Percentiles rank a stretch among this genome's conserved stretches.
Evolutionary conservation across 306 rosid genomes (phyloP).

Genomic region (Vigna reflexopilosa): DNA sequence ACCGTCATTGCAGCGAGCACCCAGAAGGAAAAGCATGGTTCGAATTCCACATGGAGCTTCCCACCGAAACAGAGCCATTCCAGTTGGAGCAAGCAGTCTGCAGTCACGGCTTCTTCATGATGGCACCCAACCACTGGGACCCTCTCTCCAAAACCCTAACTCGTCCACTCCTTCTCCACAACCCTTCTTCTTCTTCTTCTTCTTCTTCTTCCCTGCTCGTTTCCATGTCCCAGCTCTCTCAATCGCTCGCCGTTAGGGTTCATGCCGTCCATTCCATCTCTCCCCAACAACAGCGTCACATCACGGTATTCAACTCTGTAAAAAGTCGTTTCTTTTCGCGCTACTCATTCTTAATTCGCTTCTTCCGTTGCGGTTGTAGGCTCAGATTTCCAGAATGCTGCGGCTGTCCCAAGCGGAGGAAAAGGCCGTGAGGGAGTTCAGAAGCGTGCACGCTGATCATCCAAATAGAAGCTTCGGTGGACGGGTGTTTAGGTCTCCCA

Average conservation of each 20-base stretch:
- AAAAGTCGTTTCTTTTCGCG: not conserved
- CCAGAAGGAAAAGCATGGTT: not conserved
- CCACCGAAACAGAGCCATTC: slow-evolving; percentile 34
- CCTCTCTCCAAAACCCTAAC: slow-evolving; percentile 57
- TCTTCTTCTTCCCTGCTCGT: slow-evolving; percentile 38
- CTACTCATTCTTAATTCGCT: not conserved
- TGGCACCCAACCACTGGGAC: slow-evolving; percentile 65
- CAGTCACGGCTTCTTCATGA: slow-evolving; percentile 65
- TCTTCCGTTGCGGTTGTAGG: slow-evolving; percentile 24
- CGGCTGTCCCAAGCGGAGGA: slow-evolving; percentile 52
- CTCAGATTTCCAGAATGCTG: slow-evolving; percentile 61
- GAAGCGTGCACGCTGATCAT: slow-evolving; percentile 3
- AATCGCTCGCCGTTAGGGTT: slow-evolving; percentile 42
- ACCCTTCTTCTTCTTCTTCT: slow-evolving; percentile 30
- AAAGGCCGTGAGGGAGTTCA: slow-evolving; percentile 46
- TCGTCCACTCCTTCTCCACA: slow-evolving; percentile 43
- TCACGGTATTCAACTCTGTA: slow-evolving; percentile 29
- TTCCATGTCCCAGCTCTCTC: slow-evolving; percentile 30
- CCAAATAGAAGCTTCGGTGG: slow-evolving; percentile 38
- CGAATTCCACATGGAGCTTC: slow-evolving; percentile 27
- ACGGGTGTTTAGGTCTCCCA: slow-evolving; percentile 61
- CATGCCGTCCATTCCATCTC: slow-evolving; percentile 25
- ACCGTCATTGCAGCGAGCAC: too few relatives aligned
- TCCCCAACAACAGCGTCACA: slow-evolving; percentile 35
- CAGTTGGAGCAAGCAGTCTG: slow-evolving; percentile 55